phyloP scores from a whole-genome alignment of 2,329 filamentous ascomycete species.

The Sporothrix variecibatus region DNA sequence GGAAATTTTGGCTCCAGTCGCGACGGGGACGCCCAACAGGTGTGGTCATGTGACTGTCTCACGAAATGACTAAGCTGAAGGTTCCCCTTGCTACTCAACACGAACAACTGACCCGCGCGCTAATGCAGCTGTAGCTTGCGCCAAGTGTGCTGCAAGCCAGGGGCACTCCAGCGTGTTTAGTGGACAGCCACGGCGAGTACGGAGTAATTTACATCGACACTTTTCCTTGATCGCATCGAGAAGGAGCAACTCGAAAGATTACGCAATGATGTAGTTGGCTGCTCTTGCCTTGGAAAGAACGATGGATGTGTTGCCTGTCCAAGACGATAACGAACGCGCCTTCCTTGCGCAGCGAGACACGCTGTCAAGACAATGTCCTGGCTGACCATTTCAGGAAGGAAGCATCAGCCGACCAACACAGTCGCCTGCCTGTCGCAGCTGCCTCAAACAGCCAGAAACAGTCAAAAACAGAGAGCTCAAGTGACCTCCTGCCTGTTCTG shows the following conservation, averaged over 20 bases:
- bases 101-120: neutral
- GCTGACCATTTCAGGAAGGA: neutral
- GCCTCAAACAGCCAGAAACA: neutral
- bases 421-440: conserved; percentile 11
- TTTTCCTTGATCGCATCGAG: neutral
- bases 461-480: neutral
- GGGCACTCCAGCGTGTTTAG: neutral
- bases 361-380: neutral
- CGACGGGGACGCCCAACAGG: neutral
- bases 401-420: neutral
- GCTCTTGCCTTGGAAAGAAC: neutral
- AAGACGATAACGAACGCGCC: neutral
- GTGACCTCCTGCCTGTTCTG: neutral
- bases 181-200: neutral
- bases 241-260: neutral
- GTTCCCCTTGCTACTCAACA: no score
- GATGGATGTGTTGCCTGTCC: neutral
- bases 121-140: neutral
- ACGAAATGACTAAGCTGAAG: neutral
- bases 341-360: neutral
- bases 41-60: conserved; percentile 6
- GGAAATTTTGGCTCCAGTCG: conserved; percentile 24
- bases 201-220: no score
- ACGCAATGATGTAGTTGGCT: neutral
- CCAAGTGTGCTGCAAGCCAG: neutral